phyloP scores from a whole-genome alignment of 148 eudicot species.

The Vaccinium myrtillus region DNA sequence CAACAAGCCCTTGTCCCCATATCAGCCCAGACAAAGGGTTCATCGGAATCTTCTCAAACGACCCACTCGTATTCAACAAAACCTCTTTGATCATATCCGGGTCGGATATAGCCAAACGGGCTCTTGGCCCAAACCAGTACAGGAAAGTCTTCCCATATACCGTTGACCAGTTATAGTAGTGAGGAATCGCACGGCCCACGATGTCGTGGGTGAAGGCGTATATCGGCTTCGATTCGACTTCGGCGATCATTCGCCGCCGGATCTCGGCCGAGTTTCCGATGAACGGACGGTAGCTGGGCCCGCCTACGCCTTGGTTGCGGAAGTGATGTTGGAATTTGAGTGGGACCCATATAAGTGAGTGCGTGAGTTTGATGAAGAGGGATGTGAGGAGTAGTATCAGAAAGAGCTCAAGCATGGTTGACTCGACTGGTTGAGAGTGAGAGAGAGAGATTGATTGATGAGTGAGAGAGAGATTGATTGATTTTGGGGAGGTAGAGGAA shows the following conservation, averaged over 20 bases:
- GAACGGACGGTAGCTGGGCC: conserved; percentile 64
- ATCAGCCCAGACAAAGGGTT: conserved; percentile 56
- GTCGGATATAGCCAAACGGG: conserved; percentile 55
- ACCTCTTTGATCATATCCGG: conserved; percentile 65
- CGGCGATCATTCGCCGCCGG: conserved; percentile 40
- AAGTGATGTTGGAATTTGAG: conserved; percentile 46
- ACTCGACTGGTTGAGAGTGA: neutral
- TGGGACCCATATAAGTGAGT: conserved; percentile 54
- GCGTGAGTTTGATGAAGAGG: conserved; percentile 25
- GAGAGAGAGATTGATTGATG: too few species aligned
- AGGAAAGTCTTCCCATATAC: conserved; percentile 60
- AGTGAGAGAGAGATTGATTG: neutral
- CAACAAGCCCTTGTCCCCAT: conserved; percentile 63
- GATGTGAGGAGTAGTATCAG: neutral
- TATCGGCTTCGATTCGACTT: conserved; percentile 46
- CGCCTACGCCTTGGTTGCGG: conserved; percentile 45
- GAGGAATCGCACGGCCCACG: conserved; percentile 48
- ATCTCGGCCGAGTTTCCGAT: conserved; percentile 57
- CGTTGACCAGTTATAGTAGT: conserved; percentile 61
- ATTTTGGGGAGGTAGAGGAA: neutral
- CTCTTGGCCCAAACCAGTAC: conserved; percentile 71
- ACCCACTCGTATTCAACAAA: conserved; percentile 39
- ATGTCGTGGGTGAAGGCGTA: conserved; percentile 45
- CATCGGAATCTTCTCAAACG: conserved; percentile 33
- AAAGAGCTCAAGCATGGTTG: conserved; percentile 16